Evolutionary conservation across 2,329 filamentous ascomycete species (phyloP).

Genomic region (Lasiodiplodia sp.): DNA sequence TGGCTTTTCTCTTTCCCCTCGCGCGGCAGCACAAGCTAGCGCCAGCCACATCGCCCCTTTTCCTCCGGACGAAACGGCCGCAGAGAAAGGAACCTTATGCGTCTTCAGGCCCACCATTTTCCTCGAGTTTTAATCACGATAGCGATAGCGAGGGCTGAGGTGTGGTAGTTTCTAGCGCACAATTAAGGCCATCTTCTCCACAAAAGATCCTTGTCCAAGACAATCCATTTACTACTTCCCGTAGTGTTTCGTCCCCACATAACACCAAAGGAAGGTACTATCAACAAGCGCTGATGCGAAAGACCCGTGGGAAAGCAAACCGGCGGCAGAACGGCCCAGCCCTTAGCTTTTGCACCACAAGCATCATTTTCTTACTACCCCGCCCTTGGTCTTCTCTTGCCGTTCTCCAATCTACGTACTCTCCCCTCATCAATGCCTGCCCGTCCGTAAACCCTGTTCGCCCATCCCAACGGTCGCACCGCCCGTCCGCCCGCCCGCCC

Average conservation of each 20-base stretch:
- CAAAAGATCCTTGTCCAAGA: not conserved
- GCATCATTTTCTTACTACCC: not conserved
- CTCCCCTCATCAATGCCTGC: not conserved
- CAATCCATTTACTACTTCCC: not conserved
- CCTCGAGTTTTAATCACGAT: not conserved
- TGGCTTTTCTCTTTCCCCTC: constrained; percentile 1
- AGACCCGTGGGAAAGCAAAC: not conserved
- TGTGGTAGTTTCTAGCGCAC: not conserved
- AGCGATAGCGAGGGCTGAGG: constrained; percentile 12
- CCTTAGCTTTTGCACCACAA: not conserved
- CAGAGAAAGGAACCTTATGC: not conserved
- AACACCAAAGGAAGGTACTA: no score
- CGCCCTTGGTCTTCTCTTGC: not conserved
- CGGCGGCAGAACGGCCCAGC: not conserved
- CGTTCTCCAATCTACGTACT: not conserved
- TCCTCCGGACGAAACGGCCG: not conserved
- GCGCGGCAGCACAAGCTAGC: not conserved
- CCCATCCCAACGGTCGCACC: not conserved
- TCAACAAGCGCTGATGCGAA: not conserved
- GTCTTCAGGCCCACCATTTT: not conserved
- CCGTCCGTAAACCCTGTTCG: not conserved
- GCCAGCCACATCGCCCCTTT: not conserved
- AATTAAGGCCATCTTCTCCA: not conserved
- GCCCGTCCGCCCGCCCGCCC: not conserved
- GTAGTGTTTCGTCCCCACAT: no score